These are phyloP conservation scores for Colletotrichum camelliae DNA, from an alignment of 2,329 filamentous ascomycete genomes.

Conservation along the genomic window DNA sequence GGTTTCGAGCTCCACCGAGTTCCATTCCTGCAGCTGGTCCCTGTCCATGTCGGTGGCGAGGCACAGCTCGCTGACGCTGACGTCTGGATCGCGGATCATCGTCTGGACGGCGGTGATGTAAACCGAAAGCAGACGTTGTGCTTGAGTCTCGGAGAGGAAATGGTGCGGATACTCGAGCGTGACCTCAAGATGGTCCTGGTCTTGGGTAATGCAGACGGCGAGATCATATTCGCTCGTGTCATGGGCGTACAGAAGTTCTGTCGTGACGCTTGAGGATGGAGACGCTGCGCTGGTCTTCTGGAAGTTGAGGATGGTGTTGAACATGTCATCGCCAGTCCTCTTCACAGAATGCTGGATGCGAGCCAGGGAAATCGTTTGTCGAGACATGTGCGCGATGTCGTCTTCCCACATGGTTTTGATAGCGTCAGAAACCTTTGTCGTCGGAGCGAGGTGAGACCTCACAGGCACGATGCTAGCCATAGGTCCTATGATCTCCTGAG, in stretches of 20 bases:
- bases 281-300: neutral
- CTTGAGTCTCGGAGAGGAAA: conserved; percentile 1
- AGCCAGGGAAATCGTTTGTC: neutral
- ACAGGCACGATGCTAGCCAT: conserved; percentile 66
- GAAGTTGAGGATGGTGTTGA: conserved; percentile 12
- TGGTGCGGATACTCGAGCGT: neutral
- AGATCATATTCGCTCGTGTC: conserved; percentile 10
- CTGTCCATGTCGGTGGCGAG: neutral
- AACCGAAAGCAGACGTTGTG: neutral
- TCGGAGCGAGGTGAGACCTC: conserved; percentile 39
- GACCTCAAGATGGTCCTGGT: neutral
- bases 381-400: neutral
- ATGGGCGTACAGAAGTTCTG: neutral
- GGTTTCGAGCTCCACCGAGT: neutral
- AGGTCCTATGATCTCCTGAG: conserved; percentile 61
- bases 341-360: neutral
- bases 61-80: neutral
- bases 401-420: neutral
- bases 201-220: neutral
- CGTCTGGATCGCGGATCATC: neutral
- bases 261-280: neutral
- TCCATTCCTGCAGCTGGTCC: neutral
- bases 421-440: neutral
- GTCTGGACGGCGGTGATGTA: neutral
- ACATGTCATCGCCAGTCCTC: neutral